Base-by-base conservation (phyloP, 2,329 filamentous ascomycete genomes). In the Cladophialophora chaetospira region DNA sequence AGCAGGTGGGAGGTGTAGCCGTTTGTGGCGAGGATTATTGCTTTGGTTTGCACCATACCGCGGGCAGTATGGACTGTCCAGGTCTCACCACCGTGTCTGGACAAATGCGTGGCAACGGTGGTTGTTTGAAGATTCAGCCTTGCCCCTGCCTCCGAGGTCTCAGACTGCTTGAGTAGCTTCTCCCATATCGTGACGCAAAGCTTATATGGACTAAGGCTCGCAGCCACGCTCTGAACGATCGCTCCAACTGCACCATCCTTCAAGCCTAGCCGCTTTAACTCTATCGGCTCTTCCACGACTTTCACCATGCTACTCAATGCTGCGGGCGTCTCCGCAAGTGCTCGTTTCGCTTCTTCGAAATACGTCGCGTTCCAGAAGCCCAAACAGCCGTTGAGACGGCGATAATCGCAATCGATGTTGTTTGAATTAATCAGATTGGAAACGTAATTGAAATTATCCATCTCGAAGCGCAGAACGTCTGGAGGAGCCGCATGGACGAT, bases 21-120 rank as follows among this genome's bases (percentile, higher is more conserved):
- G 68, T 96, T 96, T 0, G 88, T 93, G 3, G 89, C 88, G 13
- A 96, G 80, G 15, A 96, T 79, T 17, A 96, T 82, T 25, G 82
- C 78, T 9, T 76, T 73, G 1, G 90, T 78, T 0, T 70, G 69
- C 49, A 95, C 79, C 38, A 72, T 75, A 15, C 91, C 91, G 19
- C 90, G 83, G 0, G 67, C 15, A 0, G 90, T 95, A 83, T 77
- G 0, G 90, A 74, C 0, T 71, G 78, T 77, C 84, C 88, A 91
- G 31, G 13, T 23, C 4, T 26, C 13, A 13, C n/a, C 10, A 19
- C 36, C 46, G 0, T 0, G 5, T 11, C 65, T 54, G 4, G 35
- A 35, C n/a, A 71, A 56, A n/a, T 43, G 55, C 4, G 62, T 62
- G 11, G 63, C 68, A n/a, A 68, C 65, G 5, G 69, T 71, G 13